Evolutionary conservation across 495 filamentous ascomycete genomes (phyloP).

Genomic region (Hapsidospora chrysogenum): DNA sequence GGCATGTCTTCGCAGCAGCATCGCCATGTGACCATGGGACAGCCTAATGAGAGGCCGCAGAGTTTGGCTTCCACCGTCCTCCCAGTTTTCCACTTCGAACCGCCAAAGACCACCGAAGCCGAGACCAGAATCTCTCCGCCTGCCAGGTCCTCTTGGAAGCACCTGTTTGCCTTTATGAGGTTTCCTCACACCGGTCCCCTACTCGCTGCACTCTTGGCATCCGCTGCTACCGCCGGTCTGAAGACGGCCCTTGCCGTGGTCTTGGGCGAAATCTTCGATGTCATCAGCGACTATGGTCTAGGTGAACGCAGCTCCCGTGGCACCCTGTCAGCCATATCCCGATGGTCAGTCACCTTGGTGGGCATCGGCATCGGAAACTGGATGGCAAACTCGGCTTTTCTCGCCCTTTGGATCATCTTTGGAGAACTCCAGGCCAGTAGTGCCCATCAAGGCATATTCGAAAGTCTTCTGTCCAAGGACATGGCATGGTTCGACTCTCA

Average conservation of each 20-base stretch:
- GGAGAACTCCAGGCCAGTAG: constrained; percentile 64
- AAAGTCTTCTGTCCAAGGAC: constrained; percentile 49
- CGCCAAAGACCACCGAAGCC: too few relatives aligned
- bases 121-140: neutral
- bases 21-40: too few relatives aligned
- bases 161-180: constrained; percentile 59
- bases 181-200: constrained; percentile 40
- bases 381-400: constrained; percentile 47
- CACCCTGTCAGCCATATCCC: constrained; percentile 36
- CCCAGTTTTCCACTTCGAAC: too few relatives aligned
- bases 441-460: constrained; percentile 48
- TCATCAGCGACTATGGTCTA: constrained; percentile 48
- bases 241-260: constrained; percentile 51
- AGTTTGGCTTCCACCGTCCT: too few relatives aligned
- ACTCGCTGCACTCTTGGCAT: constrained; percentile 26
- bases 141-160: constrained; percentile 12
- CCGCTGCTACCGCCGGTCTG: constrained; percentile 43
- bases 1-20: too few relatives aligned
- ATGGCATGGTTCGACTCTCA: constrained; percentile 72
- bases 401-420: constrained; percentile 52
- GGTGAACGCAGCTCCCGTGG: constrained; percentile 25
- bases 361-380: constrained; percentile 45
- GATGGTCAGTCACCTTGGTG: constrained; percentile 39
- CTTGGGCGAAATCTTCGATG: constrained; percentile 59
- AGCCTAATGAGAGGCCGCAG: too few relatives aligned